Conservation (phyloP, 1,139 yeast genomes). For the Taiozyma onychis region DNA sequence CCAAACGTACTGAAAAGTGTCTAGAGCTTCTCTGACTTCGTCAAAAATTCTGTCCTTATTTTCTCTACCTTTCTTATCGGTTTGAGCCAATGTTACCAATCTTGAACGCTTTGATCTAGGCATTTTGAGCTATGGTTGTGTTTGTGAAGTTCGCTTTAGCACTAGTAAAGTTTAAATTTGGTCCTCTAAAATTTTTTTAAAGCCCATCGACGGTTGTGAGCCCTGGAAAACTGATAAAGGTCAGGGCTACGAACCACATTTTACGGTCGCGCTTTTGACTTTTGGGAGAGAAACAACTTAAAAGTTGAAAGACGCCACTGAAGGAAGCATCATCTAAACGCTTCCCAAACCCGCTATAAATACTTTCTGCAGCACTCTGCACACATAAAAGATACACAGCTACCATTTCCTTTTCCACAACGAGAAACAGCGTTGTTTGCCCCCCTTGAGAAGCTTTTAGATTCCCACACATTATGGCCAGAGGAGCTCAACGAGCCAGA, state of each 20-base stretch:
- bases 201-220: background rate
- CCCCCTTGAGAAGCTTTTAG: background rate
- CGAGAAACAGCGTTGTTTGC: background rate
- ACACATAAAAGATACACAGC: background rate
- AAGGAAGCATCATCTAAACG: background rate
- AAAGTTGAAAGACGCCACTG: background rate
- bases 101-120: conserved; percentile 94
- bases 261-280: background rate
- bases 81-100: conserved; percentile 91
- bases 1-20: conserved; percentile 74
- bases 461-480: background rate
- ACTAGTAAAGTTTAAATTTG: background rate
- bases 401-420: background rate
- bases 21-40: conserved; percentile 79
- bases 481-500: background rate
- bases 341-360: background rate
- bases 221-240: background rate
- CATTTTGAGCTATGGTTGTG: conserved; percentile 39
- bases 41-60: conserved; percentile 89
- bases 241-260: background rate
- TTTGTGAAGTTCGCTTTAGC: background rate
- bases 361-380: background rate
- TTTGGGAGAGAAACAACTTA: background rate
- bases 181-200: background rate
- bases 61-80: conserved; percentile 92